A percentile compares a stretch with the other conserved stretches of the same genome.
phyloP scores from a whole-genome alignment of 345 rosid species.

The Camelina hispida region DNA sequence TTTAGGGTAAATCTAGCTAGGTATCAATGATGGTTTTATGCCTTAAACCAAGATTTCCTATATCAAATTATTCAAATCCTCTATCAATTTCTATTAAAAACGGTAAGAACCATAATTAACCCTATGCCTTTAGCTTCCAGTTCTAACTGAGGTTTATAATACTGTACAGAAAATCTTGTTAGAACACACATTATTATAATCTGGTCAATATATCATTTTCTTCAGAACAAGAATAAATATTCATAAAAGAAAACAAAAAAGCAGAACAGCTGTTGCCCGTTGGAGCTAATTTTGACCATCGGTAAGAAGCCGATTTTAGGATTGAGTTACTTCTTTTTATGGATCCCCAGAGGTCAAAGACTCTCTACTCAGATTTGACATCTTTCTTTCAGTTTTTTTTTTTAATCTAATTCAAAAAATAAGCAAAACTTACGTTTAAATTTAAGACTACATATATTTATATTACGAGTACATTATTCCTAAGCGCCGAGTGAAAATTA shows the following conservation, averaged over 20 bases:
- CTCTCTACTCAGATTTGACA: slow-evolving; percentile 45
- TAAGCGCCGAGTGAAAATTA: neutral
- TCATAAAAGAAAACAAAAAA: neutral
- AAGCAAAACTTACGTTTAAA: neutral
- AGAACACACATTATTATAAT: neutral
- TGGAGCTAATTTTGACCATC: slow-evolving; percentile 37
- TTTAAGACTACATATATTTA: neutral
- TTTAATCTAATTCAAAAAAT: neutral
- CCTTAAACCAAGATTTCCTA: slow-evolving; percentile 14
- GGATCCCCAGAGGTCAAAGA: slow-evolving; percentile 46
- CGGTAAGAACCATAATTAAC: neutral
- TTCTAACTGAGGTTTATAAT: neutral
- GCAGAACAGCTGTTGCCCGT: slow-evolving; percentile 39
- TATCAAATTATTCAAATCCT: neutral
- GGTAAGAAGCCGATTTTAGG: slow-evolving; percentile 42
- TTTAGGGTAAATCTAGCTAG: slow-evolving; percentile 1
- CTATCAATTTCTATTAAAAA: slow-evolving; percentile 8
- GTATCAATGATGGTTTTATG: neutral
- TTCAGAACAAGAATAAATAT: neutral
- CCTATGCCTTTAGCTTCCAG: slow-evolving; percentile 6
- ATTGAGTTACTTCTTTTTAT: slow-evolving; percentile 28
- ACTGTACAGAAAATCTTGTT: neutral
- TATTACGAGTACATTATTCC: neutral
- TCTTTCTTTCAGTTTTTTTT: neutral
- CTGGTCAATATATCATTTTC: slow-evolving; percentile 1